Evolutionary conservation across 305 asterid genomes (phyloP), one percentile per base, ranked within the genome.

Genomic region (Fraxinus sp.): DNA sequence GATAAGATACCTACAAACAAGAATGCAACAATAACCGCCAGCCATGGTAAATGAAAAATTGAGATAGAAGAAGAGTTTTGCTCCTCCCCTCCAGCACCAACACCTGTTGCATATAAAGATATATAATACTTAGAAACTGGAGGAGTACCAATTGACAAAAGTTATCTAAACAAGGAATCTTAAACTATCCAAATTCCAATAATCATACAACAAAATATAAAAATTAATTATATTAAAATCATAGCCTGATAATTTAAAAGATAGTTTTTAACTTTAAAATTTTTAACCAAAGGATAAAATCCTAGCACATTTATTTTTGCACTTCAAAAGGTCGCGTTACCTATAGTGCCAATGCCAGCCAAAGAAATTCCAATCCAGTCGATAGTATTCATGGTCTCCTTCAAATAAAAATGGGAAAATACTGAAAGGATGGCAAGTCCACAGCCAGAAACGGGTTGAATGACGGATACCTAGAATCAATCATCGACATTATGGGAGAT

Each of bases 401-500:
- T 90, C 55, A 97, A 87, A 90, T 97, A 94, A 86, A 97, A 93
- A 91, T 97, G 98, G 78, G 99, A 97, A 84, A 97, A 97, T 70
- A 97, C 86, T 20, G 97, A 97, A 86, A 97, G 99, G 79, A 97
- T 93, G 72, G 98, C 98, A 74, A 97, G 98, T 78, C 99, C 99
- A 72, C 97, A 93, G 87, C 99, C 99, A 74, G 99, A 97, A 88
- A 97, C 98, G 24, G 99, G 98, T 87, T 97, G 99, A 87, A 97
- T 90, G 81, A 97, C 98, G 11, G 98, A 93, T 59, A 97, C 98
- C 98, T 97, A 84, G 68, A 81, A 81, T 55, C 18, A 35, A 80
- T 39, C 16, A 83, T 79, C 20, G 30, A 28, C 35, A 80, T 41
- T 68, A 88, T 24, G 10, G 20, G 39, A 4, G 39, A 70, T 14